A percentile compares a stretch with the other conserved stretches of the same genome.
These are phyloP conservation scores for Sporodiniella umbellata DNA, from an alignment of 371 early-diverging fungal species.

Conservation along the genomic window DNA sequence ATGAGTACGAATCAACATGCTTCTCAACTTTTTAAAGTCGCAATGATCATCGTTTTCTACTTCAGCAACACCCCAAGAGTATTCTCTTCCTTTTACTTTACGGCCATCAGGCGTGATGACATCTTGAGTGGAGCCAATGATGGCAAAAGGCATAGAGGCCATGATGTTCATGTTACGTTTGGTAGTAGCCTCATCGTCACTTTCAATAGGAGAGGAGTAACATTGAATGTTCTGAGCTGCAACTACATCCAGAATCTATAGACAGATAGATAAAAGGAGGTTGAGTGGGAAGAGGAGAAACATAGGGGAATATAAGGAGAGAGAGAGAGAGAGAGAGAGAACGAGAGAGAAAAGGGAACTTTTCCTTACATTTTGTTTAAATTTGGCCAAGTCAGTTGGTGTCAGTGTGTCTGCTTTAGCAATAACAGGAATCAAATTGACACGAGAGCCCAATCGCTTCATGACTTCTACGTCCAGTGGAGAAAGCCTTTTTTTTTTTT, in stretches of 20 bases:
- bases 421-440: slow-evolving; percentile 83
- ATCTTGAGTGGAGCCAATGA: slow-evolving; percentile 85
- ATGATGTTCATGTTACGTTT: slow-evolving; percentile 74
- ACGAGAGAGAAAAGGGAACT: too few species aligned
- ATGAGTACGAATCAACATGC: slow-evolving; percentile 86
- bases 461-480: slow-evolving; percentile 90
- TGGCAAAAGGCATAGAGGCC: slow-evolving; percentile 87
- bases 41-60: slow-evolving; percentile 86
- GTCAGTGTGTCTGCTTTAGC: slow-evolving; percentile 69
- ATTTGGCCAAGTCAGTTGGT: slow-evolving; percentile 67
- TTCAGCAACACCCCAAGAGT: slow-evolving; percentile 90
- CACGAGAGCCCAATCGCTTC: slow-evolving; percentile 73
- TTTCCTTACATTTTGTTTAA: slow-evolving; percentile 66
- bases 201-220: slow-evolving; percentile 71
- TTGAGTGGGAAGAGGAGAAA: neutral
- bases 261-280: neutral
- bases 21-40: slow-evolving; percentile 91
- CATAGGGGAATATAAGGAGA: neutral
- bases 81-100: slow-evolving; percentile 80
- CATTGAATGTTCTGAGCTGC: slow-evolving; percentile 66
- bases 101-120: slow-evolving; percentile 67
- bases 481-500: slow-evolving; percentile 50
- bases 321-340: neutral
- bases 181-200: slow-evolving; percentile 77
- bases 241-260: slow-evolving; percentile 69